A percentile compares a stretch with the other conserved stretches of the same genome.
Conservation (phyloP, 148 eudicot species). For the Rhododendron williamsianum region DNA sequence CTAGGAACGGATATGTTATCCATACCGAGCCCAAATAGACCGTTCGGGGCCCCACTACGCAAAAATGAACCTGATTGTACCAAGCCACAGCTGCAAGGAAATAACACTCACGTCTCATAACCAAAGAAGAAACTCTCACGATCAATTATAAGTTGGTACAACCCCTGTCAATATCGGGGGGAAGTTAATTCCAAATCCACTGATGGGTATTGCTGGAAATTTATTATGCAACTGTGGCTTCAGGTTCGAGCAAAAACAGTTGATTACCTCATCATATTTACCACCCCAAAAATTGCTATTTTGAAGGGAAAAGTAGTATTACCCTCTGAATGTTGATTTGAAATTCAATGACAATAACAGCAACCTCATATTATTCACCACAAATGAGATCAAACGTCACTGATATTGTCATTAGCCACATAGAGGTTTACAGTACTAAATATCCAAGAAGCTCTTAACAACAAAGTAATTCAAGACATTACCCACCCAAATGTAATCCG, state of each 20-base stretch:
- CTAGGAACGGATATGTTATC: constrained; percentile 70
- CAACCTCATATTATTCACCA: neutral
- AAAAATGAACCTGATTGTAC: constrained; percentile 75
- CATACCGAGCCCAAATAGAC: constrained; percentile 84
- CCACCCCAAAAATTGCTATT: neutral
- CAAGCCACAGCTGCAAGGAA: constrained; percentile 66
- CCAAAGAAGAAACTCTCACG: neutral
- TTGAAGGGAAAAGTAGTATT: neutral
- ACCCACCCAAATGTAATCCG: constrained; percentile 69
- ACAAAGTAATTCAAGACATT: neutral
- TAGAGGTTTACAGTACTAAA: neutral
- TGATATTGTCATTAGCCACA: neutral
- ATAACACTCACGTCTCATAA: neutral
- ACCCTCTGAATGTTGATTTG: constrained; percentile 21
- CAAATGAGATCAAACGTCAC: neutral
- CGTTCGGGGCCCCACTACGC: constrained; percentile 75
- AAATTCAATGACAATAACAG: neutral
- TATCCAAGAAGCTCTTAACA: neutral
- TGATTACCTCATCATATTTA: neutral
- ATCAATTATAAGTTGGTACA: neutral
- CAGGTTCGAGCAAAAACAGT: neutral
- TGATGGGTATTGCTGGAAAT: neutral
- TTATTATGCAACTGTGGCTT: neutral
- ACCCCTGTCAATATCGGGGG: neutral
- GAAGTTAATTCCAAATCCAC: neutral